Base-by-base conservation (phyloP, 2,329 filamentous ascomycete genomes). In the Fusarium camptoceras region DNA sequence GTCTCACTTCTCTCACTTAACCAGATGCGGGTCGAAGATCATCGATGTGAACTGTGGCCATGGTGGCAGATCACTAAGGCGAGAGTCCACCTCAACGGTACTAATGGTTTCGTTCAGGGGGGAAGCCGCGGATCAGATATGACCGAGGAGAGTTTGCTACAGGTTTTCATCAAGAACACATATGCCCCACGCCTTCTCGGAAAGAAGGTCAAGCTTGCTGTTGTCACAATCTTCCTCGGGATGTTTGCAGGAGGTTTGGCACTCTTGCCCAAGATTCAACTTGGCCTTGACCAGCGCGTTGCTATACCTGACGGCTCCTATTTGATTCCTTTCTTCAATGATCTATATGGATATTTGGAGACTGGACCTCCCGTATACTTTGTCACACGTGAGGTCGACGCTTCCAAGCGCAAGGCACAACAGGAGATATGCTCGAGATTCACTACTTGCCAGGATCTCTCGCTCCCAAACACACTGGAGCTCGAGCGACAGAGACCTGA, bases 291-390 rank as follows among this genome's bases (percentile, higher is more conserved):
- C 76, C 96, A 99, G 81, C 90, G 96, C 20, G 95, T 98, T 57
- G 96, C 96, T 14, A 92, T 99, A 61, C 96, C 96, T 0, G 93
- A 92, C 70, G 94, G 93, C 75, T 98, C 95, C 2, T 99, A 99
- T 78, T 84, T 99, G 53, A 97, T 99, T 67, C 89, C 92, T 12
- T 99, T 97, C 80, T 99, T 99, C 81, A 94, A 98, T 76, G 96
- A 99, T 78, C 84, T 99, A 30, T 97, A 98, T 78, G 89, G 90
- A 64, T 99, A 99, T 78, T 92, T 98, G 74, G 92, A 94, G 65
- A 91, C 90, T 18, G 97, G 96, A 0, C 95, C 96, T 50, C 96
- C 96, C 0, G 94, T 99, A 10, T 99, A 98, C 80, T 99, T 99
- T 78, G 94, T 99, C 47, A 94, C 94, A 5, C 89, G 91, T 22